phyloP scores from a whole-genome alignment of 805 yeast species.

The Saccharomyces eubayanus region DNA sequence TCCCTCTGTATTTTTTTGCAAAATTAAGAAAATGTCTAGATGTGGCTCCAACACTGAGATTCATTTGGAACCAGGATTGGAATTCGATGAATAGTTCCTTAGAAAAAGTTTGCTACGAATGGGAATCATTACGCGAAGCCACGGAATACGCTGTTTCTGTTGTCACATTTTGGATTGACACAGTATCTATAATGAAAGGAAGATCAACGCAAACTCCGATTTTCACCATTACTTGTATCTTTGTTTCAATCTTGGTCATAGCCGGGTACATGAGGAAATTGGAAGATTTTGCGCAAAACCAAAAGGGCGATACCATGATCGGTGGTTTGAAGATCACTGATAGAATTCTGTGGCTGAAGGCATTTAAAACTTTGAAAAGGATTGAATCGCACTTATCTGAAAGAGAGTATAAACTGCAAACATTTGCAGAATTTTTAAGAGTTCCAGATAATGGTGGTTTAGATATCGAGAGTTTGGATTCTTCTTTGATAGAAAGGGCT shows the following conservation, averaged over 20 bases:
- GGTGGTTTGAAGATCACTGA: slow-evolving; percentile 38
- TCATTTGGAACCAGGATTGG: slow-evolving; percentile 63
- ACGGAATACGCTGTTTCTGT: slow-evolving; percentile 50
- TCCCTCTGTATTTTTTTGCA: slow-evolving; percentile 60
- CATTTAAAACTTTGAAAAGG: slow-evolving; percentile 50
- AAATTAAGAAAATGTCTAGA: slow-evolving; percentile 57
- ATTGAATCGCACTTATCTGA: slow-evolving; percentile 52
- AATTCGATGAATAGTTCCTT: slow-evolving; percentile 49
- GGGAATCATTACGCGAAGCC: slow-evolving; percentile 59
- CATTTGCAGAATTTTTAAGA: slow-evolving; percentile 51
- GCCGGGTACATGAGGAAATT: slow-evolving; percentile 37
- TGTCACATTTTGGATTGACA: slow-evolving; percentile 62
- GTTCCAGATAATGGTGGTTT: slow-evolving; percentile 53
- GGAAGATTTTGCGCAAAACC: slow-evolving; percentile 8
- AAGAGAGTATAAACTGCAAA: slow-evolving; percentile 40
- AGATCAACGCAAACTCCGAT: slow-evolving; percentile 50
- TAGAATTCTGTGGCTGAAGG: slow-evolving; percentile 55
- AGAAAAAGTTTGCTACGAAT: slow-evolving; percentile 39
- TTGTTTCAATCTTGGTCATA: slow-evolving; percentile 51
- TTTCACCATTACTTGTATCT: slow-evolving; percentile 60
- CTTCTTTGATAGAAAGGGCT: slow-evolving; percentile 41
- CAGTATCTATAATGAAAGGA: slow-evolving; percentile 47
- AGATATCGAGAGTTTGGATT: slow-evolving; percentile 41
- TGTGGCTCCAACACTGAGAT: slow-evolving; percentile 49
- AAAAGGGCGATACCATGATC: slow-evolving; percentile 12